phyloP scores from a whole-genome alignment of 179 eudicot species.

The Beta corolliflora region DNA sequence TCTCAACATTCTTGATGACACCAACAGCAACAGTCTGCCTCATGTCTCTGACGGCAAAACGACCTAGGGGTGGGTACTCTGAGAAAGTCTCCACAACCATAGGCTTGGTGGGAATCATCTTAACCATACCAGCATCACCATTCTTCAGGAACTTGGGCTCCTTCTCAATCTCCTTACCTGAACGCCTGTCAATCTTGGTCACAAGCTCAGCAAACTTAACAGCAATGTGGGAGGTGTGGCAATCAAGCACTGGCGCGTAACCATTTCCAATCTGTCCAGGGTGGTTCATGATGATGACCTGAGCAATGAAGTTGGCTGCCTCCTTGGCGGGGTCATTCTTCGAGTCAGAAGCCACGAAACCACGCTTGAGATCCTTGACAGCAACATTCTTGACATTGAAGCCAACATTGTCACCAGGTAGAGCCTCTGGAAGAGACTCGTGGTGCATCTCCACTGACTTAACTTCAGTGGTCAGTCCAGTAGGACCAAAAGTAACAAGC shows the following conservation, averaged over 20 bases:
- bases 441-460: conserved; percentile 34
- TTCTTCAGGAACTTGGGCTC: conserved; percentile 33
- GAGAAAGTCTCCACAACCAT: conserved; percentile 32
- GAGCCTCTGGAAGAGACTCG: conserved; percentile 27
- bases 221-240: conserved; percentile 33
- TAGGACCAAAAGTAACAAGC: conserved; percentile 29
- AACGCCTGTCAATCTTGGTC: conserved; percentile 33
- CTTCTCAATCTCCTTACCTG: conserved; percentile 32
- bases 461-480: conserved; percentile 31
- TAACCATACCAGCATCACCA: conserved; percentile 29
- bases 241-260: conserved; percentile 27
- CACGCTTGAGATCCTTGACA: conserved; percentile 33
- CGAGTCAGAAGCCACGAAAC: conserved; percentile 27
- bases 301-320: conserved; percentile 24
- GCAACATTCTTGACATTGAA: conserved; percentile 31
- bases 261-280: conserved; percentile 27
- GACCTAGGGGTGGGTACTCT: conserved; percentile 32
- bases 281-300: conserved; percentile 34
- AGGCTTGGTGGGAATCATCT: conserved; percentile 34
- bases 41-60: conserved; percentile 32
- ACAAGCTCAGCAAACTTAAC: conserved; percentile 29
- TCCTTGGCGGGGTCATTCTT: conserved; percentile 31
- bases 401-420: conserved; percentile 30
- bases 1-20: conserved; percentile 31
- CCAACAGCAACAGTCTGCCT: conserved; percentile 34